A percentile compares a stretch with the other conserved stretches of the same genome.
These are phyloP conservation scores for Coriaria nepalensis DNA, from an alignment of 306 rosid species.

Conservation along the genomic window DNA sequence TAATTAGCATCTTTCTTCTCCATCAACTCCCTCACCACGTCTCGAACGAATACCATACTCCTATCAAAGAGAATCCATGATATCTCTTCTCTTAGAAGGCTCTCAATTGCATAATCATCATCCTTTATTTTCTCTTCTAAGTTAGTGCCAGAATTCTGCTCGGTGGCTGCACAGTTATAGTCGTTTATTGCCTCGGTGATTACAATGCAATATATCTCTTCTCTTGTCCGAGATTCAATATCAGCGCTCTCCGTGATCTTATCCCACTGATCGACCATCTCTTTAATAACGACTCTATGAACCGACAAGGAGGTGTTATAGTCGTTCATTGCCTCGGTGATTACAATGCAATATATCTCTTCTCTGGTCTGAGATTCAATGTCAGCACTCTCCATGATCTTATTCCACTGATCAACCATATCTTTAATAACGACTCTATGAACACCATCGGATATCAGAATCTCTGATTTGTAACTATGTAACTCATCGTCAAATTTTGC, in stretches of 20 bases:
- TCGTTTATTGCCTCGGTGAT: constrained; percentile 23
- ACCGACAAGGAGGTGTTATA: too few species aligned
- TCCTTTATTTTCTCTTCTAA: constrained; percentile 10
- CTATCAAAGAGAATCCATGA: constrained; percentile 22
- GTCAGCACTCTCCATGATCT: constrained; percentile 15
- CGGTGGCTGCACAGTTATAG: too few species aligned
- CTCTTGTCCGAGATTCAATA: constrained; percentile 32
- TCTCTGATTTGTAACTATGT: constrained; percentile 26
- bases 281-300: constrained; percentile 18
- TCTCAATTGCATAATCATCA: constrained; percentile 13
- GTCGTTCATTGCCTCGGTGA: constrained; percentile 23
- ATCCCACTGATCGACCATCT: constrained; percentile 32
- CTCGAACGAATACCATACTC: constrained; percentile 29
- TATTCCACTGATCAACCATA: constrained; percentile 31
- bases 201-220: constrained; percentile 22
- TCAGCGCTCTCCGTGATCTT: constrained; percentile 18
- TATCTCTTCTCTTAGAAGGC: constrained; percentile 21
- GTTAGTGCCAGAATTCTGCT: too few species aligned
- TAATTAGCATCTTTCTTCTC: constrained; percentile 19
- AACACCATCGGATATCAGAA: constrained; percentile 19
- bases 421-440: constrained; percentile 21
- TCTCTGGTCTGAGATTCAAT: constrained; percentile 35
- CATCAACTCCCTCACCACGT: constrained; percentile 36
- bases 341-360: constrained; percentile 19
- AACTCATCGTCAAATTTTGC: constrained; percentile 14